Evolutionary conservation across 139 green algal genomes (phyloP).

Genomic region (Tetradesmus lagerheimii): DNA sequence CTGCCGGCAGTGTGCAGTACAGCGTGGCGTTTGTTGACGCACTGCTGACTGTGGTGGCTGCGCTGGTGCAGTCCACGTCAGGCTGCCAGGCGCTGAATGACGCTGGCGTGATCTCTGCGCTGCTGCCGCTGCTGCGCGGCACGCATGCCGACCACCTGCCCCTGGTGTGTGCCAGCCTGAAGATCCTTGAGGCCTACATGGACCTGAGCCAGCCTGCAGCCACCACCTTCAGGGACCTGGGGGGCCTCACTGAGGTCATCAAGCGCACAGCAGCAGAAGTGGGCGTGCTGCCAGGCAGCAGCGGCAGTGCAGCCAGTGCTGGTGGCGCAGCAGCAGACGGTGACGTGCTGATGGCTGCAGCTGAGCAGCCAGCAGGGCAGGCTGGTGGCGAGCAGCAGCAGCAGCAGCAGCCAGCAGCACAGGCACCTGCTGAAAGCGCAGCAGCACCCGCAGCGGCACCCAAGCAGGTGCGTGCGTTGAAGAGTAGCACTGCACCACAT

Average conservation of each 20-base stretch:
- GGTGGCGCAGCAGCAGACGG: slow-evolving; percentile 1
- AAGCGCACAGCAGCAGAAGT: slow-evolving; percentile 80
- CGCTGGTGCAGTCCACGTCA: slow-evolving; percentile 73
- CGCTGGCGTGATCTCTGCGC: slow-evolving; percentile 82
- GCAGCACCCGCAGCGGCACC: not conserved
- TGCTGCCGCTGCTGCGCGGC: slow-evolving; percentile 89
- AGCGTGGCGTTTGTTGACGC: slow-evolving; percentile 84
- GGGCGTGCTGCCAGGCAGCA: not conserved
- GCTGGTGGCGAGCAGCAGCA: not conserved
- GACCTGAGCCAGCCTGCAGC: slow-evolving; percentile 80
- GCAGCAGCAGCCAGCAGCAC: not conserved
- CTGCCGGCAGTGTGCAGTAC: slow-evolving; percentile 24
- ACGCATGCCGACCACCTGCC: slow-evolving; percentile 67
- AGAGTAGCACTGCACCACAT: no score
- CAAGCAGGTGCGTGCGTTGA: slow-evolving; percentile 25
- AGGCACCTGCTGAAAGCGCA: not conserved
- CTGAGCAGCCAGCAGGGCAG: slow-evolving; percentile 4
- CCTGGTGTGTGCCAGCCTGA: slow-evolving; percentile 79
- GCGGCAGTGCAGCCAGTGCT: not conserved
- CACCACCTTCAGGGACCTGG: slow-evolving; percentile 87
- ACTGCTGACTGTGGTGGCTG: slow-evolving; percentile 83
- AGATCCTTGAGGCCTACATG: slow-evolving; percentile 92
- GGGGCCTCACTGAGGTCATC: slow-evolving; percentile 83
- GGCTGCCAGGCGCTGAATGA: slow-evolving; percentile 86
- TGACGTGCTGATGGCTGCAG: slow-evolving; percentile 28